Evolutionary conservation across 768 basidiomycete species (phyloP).

Genomic region (Termitomyces sp.): DNA sequence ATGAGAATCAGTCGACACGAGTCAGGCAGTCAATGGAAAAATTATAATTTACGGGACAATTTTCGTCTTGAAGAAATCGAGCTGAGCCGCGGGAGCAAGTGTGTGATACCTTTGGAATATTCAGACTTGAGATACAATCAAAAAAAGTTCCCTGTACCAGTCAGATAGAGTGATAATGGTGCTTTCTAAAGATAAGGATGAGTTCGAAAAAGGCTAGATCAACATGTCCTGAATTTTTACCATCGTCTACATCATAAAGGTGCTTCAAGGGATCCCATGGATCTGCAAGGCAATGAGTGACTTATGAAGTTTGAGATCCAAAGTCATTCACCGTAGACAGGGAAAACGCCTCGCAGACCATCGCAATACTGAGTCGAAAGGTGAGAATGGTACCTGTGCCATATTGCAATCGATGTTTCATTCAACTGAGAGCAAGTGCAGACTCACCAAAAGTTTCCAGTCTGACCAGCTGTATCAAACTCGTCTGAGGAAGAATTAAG

Average conservation of each 20-base stretch:
- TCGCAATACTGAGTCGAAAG: slow-evolving; percentile 45
- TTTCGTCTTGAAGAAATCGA: slow-evolving; percentile 25
- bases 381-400: slow-evolving; percentile 34
- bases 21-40: background rate
- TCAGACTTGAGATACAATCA: too few species aligned
- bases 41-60: slow-evolving; percentile 17
- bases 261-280: slow-evolving; percentile 27
- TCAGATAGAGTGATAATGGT: slow-evolving; percentile 32
- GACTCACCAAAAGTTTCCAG: slow-evolving; percentile 14
- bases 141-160: slow-evolving; percentile 12
- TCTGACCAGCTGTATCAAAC: slow-evolving; percentile 27
- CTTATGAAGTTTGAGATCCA: background rate
- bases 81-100: slow-evolving; percentile 31
- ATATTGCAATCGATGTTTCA: background rate
- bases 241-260: slow-evolving; percentile 38
- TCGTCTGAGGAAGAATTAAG: slow-evolving; percentile 15
- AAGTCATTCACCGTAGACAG: slow-evolving; percentile 18
- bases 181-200: slow-evolving; percentile 8
- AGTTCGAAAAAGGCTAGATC: background rate
- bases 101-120: slow-evolving; percentile 11
- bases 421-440: background rate
- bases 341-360: slow-evolving; percentile 29
- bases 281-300: slow-evolving; percentile 15
- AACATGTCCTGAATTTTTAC: slow-evolving; percentile 7
- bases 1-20: background rate